Evolutionary conservation across 192 early-diverging fungal genomes (phyloP), one percentile per base, ranked within the genome.

Genomic region (Diversispora eburnea): DNA sequence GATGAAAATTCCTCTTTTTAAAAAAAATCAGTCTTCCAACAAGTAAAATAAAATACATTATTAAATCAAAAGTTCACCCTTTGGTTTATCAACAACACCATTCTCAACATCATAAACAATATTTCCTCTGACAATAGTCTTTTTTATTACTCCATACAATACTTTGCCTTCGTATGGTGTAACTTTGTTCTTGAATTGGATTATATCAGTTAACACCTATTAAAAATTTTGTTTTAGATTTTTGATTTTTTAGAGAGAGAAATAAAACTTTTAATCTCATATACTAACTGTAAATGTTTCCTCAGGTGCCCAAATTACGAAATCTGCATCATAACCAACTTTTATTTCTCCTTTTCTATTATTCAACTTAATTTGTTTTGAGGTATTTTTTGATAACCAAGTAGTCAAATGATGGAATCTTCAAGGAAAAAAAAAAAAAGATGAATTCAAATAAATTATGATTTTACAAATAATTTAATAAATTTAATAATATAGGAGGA

Each of bases 161-260:
- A 68, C 67, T 56, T 81, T 82, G 33, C 88, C 90, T 72, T 85
- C 78, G 78, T 93, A 93, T 5, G 92, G 92, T 3, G 90, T 90
- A 12, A 91, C 80, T 81, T 92, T 93, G 77, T 93, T 90, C 76
- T 90, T 90, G 80, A 93, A 93, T 71, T 91, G 88, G 41, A 93
- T 87, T 74, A 87, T 84, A 68, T 88, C 84, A 13, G 79, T 81
- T 9, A 81, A 85, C 58, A 90, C 22, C 71, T 73, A 25, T 47
- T 49, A 49, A 48, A 59, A 20, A 13, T 17, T 19, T 25, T 15
- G 15, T 43, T 54, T 52, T 51, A 20, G 8, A 49, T 48, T 12
- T 48, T 10, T 25, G 9, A 51, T 13, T 8, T 67, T 25, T 20
- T 59, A 17, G n/a, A 41, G 12, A 63, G 4, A 43, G n/a, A 17